phyloP scores from a whole-genome alignment of 805 yeast genomes.

The Saturnispora kantuleensis region DNA sequence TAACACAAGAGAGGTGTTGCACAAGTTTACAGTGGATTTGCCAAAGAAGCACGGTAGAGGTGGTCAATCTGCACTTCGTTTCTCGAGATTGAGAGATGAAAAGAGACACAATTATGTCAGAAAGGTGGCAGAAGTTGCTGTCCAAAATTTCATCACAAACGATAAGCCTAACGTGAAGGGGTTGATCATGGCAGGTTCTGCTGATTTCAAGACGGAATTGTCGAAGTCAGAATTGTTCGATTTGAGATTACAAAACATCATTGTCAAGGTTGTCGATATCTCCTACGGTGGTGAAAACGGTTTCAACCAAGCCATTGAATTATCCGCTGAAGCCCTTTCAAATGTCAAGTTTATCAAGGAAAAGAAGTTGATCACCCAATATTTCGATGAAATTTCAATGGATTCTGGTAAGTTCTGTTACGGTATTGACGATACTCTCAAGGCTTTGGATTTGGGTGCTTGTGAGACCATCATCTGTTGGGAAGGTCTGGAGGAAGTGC shows the following conservation, averaged over 20 bases:
- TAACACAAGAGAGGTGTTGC: conserved; percentile 91
- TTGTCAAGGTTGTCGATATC: conserved; percentile 88
- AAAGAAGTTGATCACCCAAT: conserved; percentile 83
- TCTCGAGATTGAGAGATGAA: conserved; percentile 97
- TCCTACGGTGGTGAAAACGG: conserved; percentile 99
- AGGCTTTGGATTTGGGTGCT: conserved; percentile 94
- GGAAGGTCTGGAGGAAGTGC: conserved; percentile 78
- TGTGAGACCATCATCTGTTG: conserved; percentile 87
- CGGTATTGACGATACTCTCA: conserved; percentile 92
- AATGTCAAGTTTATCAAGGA: conserved; percentile 98
- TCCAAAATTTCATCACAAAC: conserved; percentile 88
- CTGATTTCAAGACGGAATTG: conserved; percentile 95
- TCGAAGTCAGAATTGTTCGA: conserved; percentile 91
- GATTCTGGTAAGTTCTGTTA: conserved; percentile 97
- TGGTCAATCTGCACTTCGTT: conserved; percentile 99
- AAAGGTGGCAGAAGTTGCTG: conserved; percentile 97
- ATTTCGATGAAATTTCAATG: conserved; percentile 95
- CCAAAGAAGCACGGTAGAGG: conserved; percentile 99
- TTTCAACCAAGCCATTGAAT: conserved; percentile 97
- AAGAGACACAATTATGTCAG: conserved; percentile 98
- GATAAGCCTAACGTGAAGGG: conserved; percentile 95
- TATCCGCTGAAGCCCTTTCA: conserved; percentile 92
- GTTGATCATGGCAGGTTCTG: conserved; percentile 94
- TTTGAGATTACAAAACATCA: conserved; percentile 74
- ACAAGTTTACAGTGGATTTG: conserved; percentile 92